phyloP scores from a whole-genome alignment of 345 rosid species.

The Camelina hispida region DNA sequence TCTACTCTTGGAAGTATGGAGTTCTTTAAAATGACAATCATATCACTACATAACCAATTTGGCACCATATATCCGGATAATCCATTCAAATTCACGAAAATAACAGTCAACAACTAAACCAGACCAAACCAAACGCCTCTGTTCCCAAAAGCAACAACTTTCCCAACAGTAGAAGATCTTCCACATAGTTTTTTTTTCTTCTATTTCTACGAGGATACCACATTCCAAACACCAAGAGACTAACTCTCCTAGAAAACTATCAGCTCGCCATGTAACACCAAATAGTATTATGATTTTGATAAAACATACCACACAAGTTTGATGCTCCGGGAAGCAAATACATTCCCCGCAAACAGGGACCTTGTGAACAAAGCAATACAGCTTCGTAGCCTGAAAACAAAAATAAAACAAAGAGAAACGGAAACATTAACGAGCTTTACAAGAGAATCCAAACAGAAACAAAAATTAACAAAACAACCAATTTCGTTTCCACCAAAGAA shows the following conservation, averaged over 20 bases:
- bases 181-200: neutral
- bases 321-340: conserved; percentile 94
- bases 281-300: neutral
- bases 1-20: neutral
- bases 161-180: neutral
- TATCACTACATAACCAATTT: conserved; percentile 10
- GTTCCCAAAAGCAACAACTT: neutral
- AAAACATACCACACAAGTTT: conserved; percentile 80
- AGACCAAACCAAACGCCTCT: neutral
- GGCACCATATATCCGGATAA: neutral
- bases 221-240: conserved; percentile 19
- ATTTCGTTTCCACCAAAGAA: neutral
- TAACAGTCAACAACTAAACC: conserved; percentile 8
- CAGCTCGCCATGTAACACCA: neutral
- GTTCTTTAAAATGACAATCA: neutral
- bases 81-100: neutral
- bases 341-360: conserved; percentile 98
- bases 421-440: conserved; percentile 1
- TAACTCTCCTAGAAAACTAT: conserved; percentile 12
- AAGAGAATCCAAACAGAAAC: neutral
- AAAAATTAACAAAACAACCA: conserved; percentile 1
- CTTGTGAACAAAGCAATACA: conserved; percentile 97
- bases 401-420: neutral
- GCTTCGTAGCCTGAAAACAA: conserved; percentile 82
- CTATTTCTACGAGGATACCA: conserved; percentile 9